phyloP scores from a whole-genome alignment of 805 yeast species.

The Dipodascopsis tothii region DNA sequence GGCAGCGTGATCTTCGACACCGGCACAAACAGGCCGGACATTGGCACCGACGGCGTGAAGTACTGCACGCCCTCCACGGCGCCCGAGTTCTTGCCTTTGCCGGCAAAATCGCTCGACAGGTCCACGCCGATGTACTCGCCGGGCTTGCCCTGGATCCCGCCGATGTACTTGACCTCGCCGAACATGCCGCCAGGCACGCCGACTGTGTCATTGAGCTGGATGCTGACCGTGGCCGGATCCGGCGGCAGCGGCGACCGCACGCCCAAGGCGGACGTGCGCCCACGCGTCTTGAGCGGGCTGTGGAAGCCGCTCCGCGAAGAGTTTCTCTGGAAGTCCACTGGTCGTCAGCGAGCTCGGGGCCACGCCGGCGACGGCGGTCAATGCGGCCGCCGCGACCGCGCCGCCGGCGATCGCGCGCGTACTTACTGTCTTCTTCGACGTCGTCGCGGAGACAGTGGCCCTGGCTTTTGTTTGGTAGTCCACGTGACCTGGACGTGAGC shows the following conservation, averaged over 20 bases:
- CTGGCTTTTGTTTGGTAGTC: too few species aligned
- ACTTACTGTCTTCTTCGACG: neutral
- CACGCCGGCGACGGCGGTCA: constrained; percentile 9
- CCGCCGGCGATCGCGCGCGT: too few species aligned
- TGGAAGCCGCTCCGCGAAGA: neutral
- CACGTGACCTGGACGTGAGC: too few species aligned
- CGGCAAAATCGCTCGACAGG: constrained; percentile 54
- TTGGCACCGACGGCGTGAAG: constrained; percentile 10
- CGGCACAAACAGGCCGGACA: constrained; percentile 17
- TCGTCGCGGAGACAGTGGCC: neutral
- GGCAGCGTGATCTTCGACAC: constrained; percentile 1
- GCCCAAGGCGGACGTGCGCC: neutral
- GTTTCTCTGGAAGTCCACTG: neutral
- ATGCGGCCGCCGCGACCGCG: constrained; percentile 3
- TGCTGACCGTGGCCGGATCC: constrained; percentile 1
- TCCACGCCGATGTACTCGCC: constrained; percentile 87
- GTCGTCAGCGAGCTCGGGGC: constrained; percentile 4
- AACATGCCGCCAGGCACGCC: constrained; percentile 13
- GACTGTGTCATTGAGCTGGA: constrained; percentile 13
- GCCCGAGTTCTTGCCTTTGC: constrained; percentile 82
- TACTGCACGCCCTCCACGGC: constrained; percentile 45
- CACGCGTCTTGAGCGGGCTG: neutral
- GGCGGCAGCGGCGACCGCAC: constrained; percentile 8
- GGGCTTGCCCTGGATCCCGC: constrained; percentile 67
- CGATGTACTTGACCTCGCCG: constrained; percentile 16